Conservation (phyloP, 2,329 filamentous ascomycete species). For the Coniella lustricola region DNA sequence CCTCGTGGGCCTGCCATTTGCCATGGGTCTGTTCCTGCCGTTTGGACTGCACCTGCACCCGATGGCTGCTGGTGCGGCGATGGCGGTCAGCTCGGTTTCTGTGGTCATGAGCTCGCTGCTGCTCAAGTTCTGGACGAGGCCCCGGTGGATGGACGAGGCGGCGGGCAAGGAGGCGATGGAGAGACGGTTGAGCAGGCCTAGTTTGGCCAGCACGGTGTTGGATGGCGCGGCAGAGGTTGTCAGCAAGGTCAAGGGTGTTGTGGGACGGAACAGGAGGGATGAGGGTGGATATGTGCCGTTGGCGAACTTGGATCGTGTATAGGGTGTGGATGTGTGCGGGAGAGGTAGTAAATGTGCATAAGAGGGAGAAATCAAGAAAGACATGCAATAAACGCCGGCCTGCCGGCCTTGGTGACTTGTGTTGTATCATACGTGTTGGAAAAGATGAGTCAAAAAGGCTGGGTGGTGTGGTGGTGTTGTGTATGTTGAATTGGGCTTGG, state of each 20-base stretch:
- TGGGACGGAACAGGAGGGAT: conserved; percentile 28
- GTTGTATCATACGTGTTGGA: too few relatives aligned
- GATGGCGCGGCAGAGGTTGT: conserved; percentile 36
- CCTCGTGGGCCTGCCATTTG: conserved; percentile 81
- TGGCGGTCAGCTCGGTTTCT: conserved; percentile 85
- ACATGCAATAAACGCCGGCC: neutral
- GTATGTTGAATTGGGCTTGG: too few relatives aligned
- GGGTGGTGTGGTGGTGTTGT: too few relatives aligned
- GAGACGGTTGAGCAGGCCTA: conserved; percentile 36
- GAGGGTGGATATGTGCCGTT: conserved; percentile 56
- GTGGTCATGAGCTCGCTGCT: conserved; percentile 80
- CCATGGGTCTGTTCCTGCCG: conserved; percentile 92
- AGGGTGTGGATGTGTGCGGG: too few relatives aligned
- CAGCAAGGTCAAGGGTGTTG: conserved; percentile 26
- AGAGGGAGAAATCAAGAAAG: neutral
- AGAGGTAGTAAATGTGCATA: too few relatives aligned
- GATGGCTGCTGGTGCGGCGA: conserved; percentile 89
- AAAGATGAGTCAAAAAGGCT: too few relatives aligned
- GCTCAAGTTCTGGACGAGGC: conserved; percentile 79
- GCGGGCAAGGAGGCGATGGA: conserved; percentile 47
- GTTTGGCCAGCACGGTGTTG: conserved; percentile 31
- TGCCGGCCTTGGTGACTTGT: too few relatives aligned
- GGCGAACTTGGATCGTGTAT: conserved; percentile 39
- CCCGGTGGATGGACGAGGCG: conserved; percentile 76
- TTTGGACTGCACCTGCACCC: conserved; percentile 83